A percentile compares a stretch with the other conserved stretches of the same genome.
These are phyloP conservation scores for Hebeloma cylindrosporum DNA, from an alignment of 768 basidiomycete genomes.

Conservation along the genomic window DNA sequence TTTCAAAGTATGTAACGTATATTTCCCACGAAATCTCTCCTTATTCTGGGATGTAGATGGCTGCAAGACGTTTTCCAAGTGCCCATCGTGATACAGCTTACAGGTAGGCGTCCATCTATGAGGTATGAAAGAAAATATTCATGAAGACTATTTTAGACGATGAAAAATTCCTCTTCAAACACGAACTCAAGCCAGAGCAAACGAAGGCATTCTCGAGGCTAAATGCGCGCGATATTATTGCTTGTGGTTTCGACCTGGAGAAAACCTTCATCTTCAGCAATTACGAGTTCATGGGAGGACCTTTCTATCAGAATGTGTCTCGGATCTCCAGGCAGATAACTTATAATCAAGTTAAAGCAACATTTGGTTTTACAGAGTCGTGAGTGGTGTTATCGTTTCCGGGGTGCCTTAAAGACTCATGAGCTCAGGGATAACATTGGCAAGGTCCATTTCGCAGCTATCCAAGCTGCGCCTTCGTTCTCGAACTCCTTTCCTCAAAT, in stretches of 20 bases:
- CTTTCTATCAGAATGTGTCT: slow-evolving; percentile 93
- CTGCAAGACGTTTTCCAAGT: slow-evolving; percentile 94
- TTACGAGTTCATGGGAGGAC: slow-evolving; percentile 84
- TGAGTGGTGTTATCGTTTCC: slow-evolving; percentile 40
- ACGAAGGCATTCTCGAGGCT: slow-evolving; percentile 76
- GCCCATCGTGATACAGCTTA: slow-evolving; percentile 93
- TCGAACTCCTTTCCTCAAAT: slow-evolving; percentile 99
- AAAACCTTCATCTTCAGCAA: slow-evolving; percentile 98
- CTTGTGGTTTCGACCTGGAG: slow-evolving; percentile 87
- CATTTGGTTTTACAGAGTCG: slow-evolving; percentile 97
- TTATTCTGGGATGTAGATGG: slow-evolving; percentile 60
- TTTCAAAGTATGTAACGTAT: slow-evolving; percentile 76
- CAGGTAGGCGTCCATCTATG: slow-evolving; percentile 50
- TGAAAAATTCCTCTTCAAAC: slow-evolving; percentile 98
- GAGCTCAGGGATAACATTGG: slow-evolving; percentile 89
- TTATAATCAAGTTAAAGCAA: slow-evolving; percentile 89
- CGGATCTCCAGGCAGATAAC: slow-evolving; percentile 92
- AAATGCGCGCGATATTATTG: slow-evolving; percentile 96
- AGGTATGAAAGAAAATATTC: not conserved
- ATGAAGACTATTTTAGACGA: slow-evolving; percentile 59
- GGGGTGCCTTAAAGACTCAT: not conserved
- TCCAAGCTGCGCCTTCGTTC: slow-evolving; percentile 96
- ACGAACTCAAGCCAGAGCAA: slow-evolving; percentile 88
- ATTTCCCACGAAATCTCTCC: not conserved
- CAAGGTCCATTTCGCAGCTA: slow-evolving; percentile 93